Percentiles rank a stretch among this genome's conserved stretches.
phyloP scores from a whole-genome alignment of 495 filamentous ascomycete species.

The Aspergillus saccharolyticus region DNA sequence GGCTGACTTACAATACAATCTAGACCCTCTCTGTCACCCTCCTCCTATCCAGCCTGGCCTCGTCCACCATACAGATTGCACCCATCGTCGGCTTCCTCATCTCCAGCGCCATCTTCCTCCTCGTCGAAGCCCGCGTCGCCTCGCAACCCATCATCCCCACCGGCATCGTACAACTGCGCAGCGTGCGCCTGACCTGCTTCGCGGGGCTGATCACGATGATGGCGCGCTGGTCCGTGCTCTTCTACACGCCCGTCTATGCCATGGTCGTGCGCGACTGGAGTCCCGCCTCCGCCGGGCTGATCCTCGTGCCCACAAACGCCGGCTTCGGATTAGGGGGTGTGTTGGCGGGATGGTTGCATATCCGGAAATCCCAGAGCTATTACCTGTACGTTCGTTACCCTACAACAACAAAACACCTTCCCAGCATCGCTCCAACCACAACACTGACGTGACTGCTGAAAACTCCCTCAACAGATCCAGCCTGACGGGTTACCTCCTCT shows the following conservation, averaged over 20 bases:
- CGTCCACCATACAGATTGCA: conserved; percentile 46
- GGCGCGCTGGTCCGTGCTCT: conserved; percentile 70
- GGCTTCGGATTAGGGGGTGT: conserved; percentile 70
- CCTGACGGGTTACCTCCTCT: conserved; percentile 49
- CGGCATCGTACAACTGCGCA: conserved; percentile 54
- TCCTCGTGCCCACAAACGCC: conserved; percentile 69
- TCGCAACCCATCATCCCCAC: conserved; percentile 67
- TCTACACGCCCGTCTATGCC: conserved; percentile 70
- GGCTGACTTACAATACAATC: conserved; percentile 14
- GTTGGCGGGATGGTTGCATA: conserved; percentile 64
- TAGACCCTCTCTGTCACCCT: conserved; percentile 53
- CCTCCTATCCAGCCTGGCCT: conserved; percentile 63
- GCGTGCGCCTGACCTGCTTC: conserved; percentile 62
- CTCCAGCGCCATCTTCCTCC: conserved; percentile 52
- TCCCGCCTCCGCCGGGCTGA: conserved; percentile 61
- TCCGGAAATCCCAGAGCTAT: conserved; percentile 60
- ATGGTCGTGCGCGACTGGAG: conserved; percentile 62
- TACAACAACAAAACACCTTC: too few relatives aligned
- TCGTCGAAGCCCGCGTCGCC: conserved; percentile 53
- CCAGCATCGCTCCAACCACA: too few relatives aligned
- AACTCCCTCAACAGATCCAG: conserved; percentile 34
- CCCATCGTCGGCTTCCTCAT: conserved; percentile 54
- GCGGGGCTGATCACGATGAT: conserved; percentile 69
- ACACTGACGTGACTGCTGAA: not conserved
- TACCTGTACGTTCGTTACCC: conserved; percentile 47